Evolutionary conservation across 73 alveolate species (phyloP).

Genomic region (Paramecium tetraurelia): DNA sequence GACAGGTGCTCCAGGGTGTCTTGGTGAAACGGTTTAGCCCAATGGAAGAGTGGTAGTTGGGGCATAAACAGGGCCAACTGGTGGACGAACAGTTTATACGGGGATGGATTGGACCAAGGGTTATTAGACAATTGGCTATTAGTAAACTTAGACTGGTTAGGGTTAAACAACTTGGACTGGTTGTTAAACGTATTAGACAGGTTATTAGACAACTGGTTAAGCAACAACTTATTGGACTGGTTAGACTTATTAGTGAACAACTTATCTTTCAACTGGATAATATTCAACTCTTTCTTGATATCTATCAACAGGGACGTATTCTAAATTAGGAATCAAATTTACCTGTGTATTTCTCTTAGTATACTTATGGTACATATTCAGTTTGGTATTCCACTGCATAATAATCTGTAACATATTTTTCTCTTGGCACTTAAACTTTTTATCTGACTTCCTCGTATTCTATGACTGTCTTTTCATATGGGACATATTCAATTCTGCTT

Average conservation of each 20-base stretch:
- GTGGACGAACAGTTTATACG: not conserved
- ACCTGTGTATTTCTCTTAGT: conserved; percentile 57
- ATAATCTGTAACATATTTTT: conserved; percentile 58
- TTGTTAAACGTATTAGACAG: not conserved
- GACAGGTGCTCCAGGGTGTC: not conserved
- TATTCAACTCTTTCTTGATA: conserved; percentile 62
- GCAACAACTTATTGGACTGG: conserved; percentile 44
- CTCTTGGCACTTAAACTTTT: conserved; percentile 52
- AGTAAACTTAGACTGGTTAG: not conserved
- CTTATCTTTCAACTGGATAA: conserved; percentile 58
- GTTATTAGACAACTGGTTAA: not conserved
- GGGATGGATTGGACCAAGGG: not conserved
- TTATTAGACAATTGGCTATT: not conserved
- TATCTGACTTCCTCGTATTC: conserved; percentile 62
- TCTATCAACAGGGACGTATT: conserved; percentile 62
- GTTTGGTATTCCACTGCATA: conserved; percentile 62
- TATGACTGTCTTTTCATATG: conserved; percentile 46
- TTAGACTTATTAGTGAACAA: conserved; percentile 52
- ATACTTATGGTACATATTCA: conserved; percentile 58
- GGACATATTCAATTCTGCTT: conserved; percentile 60
- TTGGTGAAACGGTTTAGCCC: conserved; percentile 6
- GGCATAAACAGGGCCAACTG: not conserved
- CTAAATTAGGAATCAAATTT: not conserved
- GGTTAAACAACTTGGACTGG: conserved; percentile 1
- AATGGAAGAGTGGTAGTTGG: not conserved